Evolutionary conservation across 257 asterid species (phyloP).

Genomic region (Pogostemon cablin): DNA sequence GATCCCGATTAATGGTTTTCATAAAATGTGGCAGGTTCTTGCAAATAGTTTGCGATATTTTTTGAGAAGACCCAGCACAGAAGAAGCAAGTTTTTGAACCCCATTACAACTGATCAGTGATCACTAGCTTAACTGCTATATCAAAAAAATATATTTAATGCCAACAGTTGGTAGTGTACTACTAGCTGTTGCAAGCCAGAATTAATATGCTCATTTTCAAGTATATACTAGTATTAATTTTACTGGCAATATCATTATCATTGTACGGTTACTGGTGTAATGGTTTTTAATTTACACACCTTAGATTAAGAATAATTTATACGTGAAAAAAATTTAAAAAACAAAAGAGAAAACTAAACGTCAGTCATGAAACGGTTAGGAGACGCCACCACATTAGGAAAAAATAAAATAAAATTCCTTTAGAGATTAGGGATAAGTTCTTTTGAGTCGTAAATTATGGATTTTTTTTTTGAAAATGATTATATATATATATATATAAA

Average conservation of each 20-base stretch:
- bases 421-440: too few species aligned
- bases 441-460: too few species aligned
- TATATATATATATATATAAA: too few species aligned
- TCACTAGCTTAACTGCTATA: not conserved
- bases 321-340: too few species aligned
- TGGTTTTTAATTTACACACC: not conserved
- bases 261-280: not conserved
- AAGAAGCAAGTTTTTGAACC: conserved; percentile 77
- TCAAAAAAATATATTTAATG: not conserved
- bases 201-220: not conserved
- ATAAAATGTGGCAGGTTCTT: conserved; percentile 64
- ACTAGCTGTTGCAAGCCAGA: not conserved
- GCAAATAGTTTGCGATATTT: conserved; percentile 80
- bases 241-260: not conserved
- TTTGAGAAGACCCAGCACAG: conserved; percentile 84
- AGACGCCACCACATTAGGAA: too few species aligned
- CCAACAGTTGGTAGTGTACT: not conserved
- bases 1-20: not conserved
- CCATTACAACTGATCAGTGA: conserved; percentile 1
- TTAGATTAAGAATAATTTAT: not conserved
- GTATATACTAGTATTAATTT: not conserved
- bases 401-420: too few species aligned
- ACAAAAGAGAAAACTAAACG: too few species aligned
- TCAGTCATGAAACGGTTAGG: too few species aligned
- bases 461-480: too few species aligned